phyloP scores from a whole-genome alignment of 2,329 filamentous ascomycete species.

The Beauveria pseudobassiana region DNA sequence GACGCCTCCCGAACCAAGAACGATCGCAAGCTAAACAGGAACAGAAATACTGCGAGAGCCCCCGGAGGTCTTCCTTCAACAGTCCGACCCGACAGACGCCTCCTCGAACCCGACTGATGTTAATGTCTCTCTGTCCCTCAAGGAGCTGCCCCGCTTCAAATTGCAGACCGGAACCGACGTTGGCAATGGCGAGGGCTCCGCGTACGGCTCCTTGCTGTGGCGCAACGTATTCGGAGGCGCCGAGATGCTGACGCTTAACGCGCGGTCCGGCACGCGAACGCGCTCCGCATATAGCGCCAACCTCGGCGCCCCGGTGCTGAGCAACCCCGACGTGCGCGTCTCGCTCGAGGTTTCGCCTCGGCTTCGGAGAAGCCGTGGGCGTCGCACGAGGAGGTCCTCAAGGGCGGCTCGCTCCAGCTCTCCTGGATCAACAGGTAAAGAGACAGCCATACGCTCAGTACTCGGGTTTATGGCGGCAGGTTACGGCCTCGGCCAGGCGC shows the following conservation, averaged over 20 bases:
- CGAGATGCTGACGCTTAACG: constrained; percentile 80
- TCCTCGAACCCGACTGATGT: constrained; percentile 68
- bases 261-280: constrained; percentile 81
- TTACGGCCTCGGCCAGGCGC: constrained; percentile 72
- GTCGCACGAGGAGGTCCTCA: constrained; percentile 83
- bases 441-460: constrained; percentile 72
- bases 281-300: constrained; percentile 84
- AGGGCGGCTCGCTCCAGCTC: constrained; percentile 68
- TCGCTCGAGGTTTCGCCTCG: constrained; percentile 75
- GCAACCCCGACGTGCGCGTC: constrained; percentile 73
- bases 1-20: background rate
- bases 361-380: constrained; percentile 88
- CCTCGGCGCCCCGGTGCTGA: constrained; percentile 74
- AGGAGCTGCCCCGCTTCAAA: constrained; percentile 74
- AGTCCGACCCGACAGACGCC: constrained; percentile 60
- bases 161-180: constrained; percentile 93
- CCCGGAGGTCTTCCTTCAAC: constrained; percentile 75
- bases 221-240: constrained; percentile 93
- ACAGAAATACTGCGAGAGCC: constrained; percentile 80
- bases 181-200: constrained; percentile 88
- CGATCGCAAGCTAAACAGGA: constrained; percentile 15
- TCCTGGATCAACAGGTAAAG: constrained; percentile 61
- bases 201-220: constrained; percentile 78
- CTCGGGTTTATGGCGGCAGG: constrained; percentile 76
- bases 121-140: constrained; percentile 74